Percentiles rank a stretch among this genome's conserved stretches.
Evolutionary conservation across 306 rosid species (phyloP).

Genomic region (Vigna nakashimae): DNA sequence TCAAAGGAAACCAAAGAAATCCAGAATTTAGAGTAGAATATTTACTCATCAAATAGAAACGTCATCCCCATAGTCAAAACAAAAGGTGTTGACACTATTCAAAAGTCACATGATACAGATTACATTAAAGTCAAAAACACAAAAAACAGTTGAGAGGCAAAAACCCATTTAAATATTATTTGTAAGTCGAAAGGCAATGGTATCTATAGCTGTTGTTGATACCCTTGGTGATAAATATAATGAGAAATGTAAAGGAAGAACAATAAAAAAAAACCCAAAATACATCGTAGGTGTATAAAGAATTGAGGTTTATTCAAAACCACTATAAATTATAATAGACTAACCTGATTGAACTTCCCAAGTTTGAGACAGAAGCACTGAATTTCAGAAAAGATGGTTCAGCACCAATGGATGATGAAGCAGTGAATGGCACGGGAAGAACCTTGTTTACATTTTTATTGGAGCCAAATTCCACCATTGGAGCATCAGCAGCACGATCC

Average conservation of each 20-base stretch:
- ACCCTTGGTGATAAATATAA: neutral
- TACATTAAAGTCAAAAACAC: neutral
- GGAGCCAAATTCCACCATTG: slow-evolving; percentile 41
- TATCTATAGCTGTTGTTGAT: neutral
- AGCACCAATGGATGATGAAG: slow-evolving; percentile 42
- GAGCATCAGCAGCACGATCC: slow-evolving; percentile 47
- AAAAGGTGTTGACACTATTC: slow-evolving; percentile 12
- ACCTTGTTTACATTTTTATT: slow-evolving; percentile 45
- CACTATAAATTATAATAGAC: slow-evolving; percentile 34
- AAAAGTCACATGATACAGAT: slow-evolving; percentile 8
- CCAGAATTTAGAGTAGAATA: slow-evolving; percentile 2
- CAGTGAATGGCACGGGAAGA: slow-evolving; percentile 44
- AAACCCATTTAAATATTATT: neutral
- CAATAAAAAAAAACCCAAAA: slow-evolving; percentile 21
- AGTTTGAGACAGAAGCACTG: slow-evolving; percentile 48
- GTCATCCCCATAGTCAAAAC: neutral
- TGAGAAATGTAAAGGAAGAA: neutral
- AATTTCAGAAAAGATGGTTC: slow-evolving; percentile 46
- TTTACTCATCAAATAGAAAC: neutral
- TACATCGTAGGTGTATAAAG: neutral
- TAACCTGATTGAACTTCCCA: slow-evolving; percentile 68
- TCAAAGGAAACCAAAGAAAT: slow-evolving; percentile 3
- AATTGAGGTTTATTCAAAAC: neutral
- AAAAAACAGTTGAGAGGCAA: neutral
- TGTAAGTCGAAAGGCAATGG: neutral